Evolutionary conservation across 1,284 basidiomycete species (phyloP).

Genomic region (Fomitopsis betulina): DNA sequence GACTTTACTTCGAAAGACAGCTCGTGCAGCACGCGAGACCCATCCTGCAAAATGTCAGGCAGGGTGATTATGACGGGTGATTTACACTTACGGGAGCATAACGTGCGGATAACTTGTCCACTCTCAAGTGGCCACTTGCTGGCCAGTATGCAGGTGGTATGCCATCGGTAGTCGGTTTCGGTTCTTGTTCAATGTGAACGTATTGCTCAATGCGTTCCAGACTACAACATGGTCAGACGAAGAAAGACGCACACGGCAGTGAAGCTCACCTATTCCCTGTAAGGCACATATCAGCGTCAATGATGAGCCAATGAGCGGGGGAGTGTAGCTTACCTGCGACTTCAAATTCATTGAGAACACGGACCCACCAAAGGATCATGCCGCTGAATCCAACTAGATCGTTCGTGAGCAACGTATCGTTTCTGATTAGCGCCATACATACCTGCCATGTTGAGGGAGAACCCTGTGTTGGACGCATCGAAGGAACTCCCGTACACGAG

Average conservation of each 20-base stretch:
- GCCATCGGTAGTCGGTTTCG: conserved; percentile 40
- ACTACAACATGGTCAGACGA: background rate
- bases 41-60: conserved; percentile 22
- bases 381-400: conserved; percentile 46
- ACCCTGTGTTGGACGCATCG: conserved; percentile 37
- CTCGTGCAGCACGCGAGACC: conserved; percentile 43
- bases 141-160: conserved; percentile 79
- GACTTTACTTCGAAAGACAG: conserved; percentile 44
- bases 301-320: background rate
- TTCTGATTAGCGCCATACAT: conserved; percentile 2
- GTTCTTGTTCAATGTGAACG: conserved; percentile 68
- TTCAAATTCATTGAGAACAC: conserved; percentile 55
- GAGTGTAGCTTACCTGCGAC: conserved; percentile 39
- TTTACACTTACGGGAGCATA: conserved; percentile 37
- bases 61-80: background rate
- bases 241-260: background rate
- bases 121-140: conserved; percentile 59
- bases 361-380: conserved; percentile 51
- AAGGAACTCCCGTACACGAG: conserved; percentile 36
- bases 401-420: background rate
- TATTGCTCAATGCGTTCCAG: conserved; percentile 53
- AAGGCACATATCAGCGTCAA: conserved; percentile 16
- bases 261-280: conserved; percentile 41
- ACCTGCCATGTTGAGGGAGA: conserved; percentile 46
- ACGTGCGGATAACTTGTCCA: conserved; percentile 56